phyloP scores from a whole-genome alignment of 2,329 filamentous ascomycete genomes.

The Calonectria honghensis region DNA sequence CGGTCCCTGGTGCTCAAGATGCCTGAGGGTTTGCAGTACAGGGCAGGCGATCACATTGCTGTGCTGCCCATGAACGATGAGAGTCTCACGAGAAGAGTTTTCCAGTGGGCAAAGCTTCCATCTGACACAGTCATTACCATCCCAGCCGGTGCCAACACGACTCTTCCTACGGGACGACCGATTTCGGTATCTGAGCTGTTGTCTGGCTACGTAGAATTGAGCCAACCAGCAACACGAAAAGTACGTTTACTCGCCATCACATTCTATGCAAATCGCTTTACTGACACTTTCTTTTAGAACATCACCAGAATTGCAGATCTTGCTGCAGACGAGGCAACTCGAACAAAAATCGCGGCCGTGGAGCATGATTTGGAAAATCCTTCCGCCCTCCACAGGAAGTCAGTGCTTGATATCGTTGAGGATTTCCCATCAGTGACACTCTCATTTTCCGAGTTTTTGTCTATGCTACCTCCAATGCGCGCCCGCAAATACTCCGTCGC shows the following conservation, averaged over 20 bases:
- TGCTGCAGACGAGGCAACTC: slow-evolving; percentile 58
- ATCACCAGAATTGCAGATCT: slow-evolving; percentile 48
- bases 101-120: slow-evolving; percentile 77
- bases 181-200: slow-evolving; percentile 77
- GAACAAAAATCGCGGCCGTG: slow-evolving; percentile 61
- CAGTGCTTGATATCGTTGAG: slow-evolving; percentile 77
- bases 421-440: slow-evolving; percentile 71
- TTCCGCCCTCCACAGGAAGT: slow-evolving; percentile 69
- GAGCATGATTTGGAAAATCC: slow-evolving; percentile 62
- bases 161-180: slow-evolving; percentile 70
- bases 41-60: slow-evolving; percentile 82
- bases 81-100: slow-evolving; percentile 74
- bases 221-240: slow-evolving; percentile 79
- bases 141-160: slow-evolving; percentile 64
- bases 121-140: slow-evolving; percentile 77
- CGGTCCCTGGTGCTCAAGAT: slow-evolving; percentile 77
- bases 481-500: slow-evolving; percentile 75
- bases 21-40: slow-evolving; percentile 76
- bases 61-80: slow-evolving; percentile 80
- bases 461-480: slow-evolving; percentile 78
- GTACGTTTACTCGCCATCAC: slow-evolving; percentile 59
- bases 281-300: slow-evolving; percentile 55
- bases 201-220: slow-evolving; percentile 80
- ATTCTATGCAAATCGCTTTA: no score
- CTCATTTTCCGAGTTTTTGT: slow-evolving; percentile 75